Conservation (phyloP, 106 monocot genomes). For the Allium fistulosum region DNA sequence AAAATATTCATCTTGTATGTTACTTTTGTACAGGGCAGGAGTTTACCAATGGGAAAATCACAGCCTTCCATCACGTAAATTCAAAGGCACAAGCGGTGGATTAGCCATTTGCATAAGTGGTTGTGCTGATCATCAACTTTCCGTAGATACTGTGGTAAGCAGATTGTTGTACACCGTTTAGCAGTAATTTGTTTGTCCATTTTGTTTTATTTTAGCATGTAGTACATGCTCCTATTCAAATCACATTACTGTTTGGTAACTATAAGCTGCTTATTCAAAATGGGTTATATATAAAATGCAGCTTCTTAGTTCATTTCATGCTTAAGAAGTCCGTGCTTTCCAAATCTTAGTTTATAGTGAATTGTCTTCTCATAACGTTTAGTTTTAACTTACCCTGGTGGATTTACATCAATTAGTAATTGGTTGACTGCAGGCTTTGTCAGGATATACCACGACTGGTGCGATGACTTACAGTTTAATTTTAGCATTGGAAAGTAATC, state of each 20-base stretch:
- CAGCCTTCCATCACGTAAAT: slow-evolving; percentile 3
- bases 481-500: slow-evolving; percentile 52
- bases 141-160: slow-evolving; percentile 29
- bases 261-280: no score
- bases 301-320: no score
- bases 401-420: no score
- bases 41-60: slow-evolving; percentile 29
- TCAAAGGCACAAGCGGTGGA: slow-evolving; percentile 34
- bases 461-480: slow-evolving; percentile 97
- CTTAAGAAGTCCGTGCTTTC: no score
- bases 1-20: background rate
- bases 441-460: slow-evolving; percentile 39
- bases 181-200: background rate
- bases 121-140: slow-evolving; percentile 35
- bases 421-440: slow-evolving; percentile 35
- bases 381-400: no score
- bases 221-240: background rate
- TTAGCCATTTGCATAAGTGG: slow-evolving; percentile 37
- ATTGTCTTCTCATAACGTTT: no score
- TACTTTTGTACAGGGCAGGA: slow-evolving; percentile 12
- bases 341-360: no score
- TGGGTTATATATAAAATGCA: no score
- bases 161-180: background rate
- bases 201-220: background rate
- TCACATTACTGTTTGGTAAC: no score